phyloP scores from a whole-genome alignment of 2,329 filamentous ascomycete species.

The Tolypocladium cylindrosporum region DNA sequence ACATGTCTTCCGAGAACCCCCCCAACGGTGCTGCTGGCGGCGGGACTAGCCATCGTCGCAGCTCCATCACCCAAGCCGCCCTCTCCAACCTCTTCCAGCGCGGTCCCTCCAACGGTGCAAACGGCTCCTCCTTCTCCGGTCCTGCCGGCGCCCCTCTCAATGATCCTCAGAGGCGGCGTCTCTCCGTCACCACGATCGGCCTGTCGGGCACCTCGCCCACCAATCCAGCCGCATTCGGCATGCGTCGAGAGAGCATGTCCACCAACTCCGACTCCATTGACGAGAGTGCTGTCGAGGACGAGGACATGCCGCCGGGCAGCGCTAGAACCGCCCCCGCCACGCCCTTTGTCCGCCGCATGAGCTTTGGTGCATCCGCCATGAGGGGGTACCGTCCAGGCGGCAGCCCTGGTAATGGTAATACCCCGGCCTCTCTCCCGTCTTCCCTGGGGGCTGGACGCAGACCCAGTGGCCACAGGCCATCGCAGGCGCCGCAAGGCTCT shows the following conservation, averaged over 20 bases:
- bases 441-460: slow-evolving; percentile 17
- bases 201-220: slow-evolving; percentile 62
- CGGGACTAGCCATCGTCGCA: slow-evolving; percentile 38
- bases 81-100: slow-evolving; percentile 50
- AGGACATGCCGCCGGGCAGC: slow-evolving; percentile 40
- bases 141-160: slow-evolving; percentile 30
- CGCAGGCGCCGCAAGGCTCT: slow-evolving; percentile 14
- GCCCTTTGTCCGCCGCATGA: slow-evolving; percentile 76
- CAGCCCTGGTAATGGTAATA: slow-evolving; percentile 58
- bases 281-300: slow-evolving; percentile 65
- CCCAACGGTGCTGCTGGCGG: slow-evolving; percentile 21
- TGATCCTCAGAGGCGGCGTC: slow-evolving; percentile 53
- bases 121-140: slow-evolving; percentile 30
- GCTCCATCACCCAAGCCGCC: slow-evolving; percentile 47
- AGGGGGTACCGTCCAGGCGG: slow-evolving; percentile 42
- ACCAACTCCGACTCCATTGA: slow-evolving; percentile 59
- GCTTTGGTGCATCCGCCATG: slow-evolving; percentile 74
- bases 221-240: slow-evolving; percentile 38
- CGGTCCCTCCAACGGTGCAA: slow-evolving; percentile 39
- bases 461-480: slow-evolving; percentile 20
- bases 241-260: slow-evolving; percentile 59
- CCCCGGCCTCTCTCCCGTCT: slow-evolving; percentile 28
- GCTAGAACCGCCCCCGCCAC: slow-evolving; percentile 53
- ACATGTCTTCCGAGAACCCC: slow-evolving; percentile 25
- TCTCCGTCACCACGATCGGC: slow-evolving; percentile 66